A percentile compares a stretch with the other conserved stretches of the same genome.
These are phyloP conservation scores for Rhodotorula mucilaginosa DNA, from an alignment of 1,284 basidiomycete species.

Conservation along the genomic window DNA sequence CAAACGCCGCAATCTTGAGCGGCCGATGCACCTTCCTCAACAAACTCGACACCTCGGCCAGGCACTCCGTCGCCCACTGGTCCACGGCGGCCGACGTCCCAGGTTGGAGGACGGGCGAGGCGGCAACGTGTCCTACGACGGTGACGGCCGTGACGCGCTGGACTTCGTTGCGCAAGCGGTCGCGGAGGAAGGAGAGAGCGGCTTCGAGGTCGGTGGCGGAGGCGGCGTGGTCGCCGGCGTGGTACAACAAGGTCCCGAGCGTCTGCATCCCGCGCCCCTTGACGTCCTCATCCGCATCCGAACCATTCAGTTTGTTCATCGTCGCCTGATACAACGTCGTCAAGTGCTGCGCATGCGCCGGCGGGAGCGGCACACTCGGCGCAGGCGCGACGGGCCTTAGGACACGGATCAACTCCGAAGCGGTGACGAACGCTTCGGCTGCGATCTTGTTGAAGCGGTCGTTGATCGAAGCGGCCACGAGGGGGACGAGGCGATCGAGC, in stretches of 20 bases:
- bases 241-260: conserved; percentile 80
- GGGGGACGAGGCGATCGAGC: conserved; percentile 65
- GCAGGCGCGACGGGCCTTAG: conserved; percentile 44
- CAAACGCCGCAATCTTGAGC: conserved; percentile 77
- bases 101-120: conserved; percentile 49
- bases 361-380: conserved; percentile 53
- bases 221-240: conserved; percentile 62
- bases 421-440: conserved; percentile 70
- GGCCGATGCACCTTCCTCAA: conserved; percentile 74
- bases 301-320: conserved; percentile 65
- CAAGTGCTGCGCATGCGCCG: conserved; percentile 50
- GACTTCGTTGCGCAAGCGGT: conserved; percentile 63
- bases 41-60: conserved; percentile 70
- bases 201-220: conserved; percentile 49
- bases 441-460: conserved; percentile 54
- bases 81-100: conserved; percentile 51
- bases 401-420: conserved; percentile 52
- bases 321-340: conserved; percentile 73
- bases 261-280: conserved; percentile 76
- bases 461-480: conserved; percentile 67
- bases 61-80: conserved; percentile 73
- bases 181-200: conserved; percentile 65
- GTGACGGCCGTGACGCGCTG: conserved; percentile 53
- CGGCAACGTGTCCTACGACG: conserved; percentile 47
- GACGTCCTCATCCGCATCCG: conserved; percentile 89